Percentiles rank a stretch among this genome's conserved stretches.
Conservation (phyloP, 2,329 filamentous ascomycete genomes). For the Fusarium humuli region DNA sequence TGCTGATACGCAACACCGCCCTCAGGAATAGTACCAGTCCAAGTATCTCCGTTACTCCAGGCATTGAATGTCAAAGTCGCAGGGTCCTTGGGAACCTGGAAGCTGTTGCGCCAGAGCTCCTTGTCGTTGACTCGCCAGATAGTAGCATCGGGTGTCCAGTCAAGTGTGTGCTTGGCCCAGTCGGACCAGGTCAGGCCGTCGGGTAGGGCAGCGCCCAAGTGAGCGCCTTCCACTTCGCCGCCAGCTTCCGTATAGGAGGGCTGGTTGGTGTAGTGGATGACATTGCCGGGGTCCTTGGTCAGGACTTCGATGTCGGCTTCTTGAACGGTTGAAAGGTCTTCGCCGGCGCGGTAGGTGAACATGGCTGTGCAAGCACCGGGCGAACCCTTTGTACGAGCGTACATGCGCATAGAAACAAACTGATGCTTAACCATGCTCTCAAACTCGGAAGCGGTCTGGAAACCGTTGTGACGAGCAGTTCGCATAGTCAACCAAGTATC, state of each 20-base stretch:
- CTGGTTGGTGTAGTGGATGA: constrained; percentile 70
- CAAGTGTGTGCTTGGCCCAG: constrained; percentile 68
- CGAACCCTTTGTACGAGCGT: constrained; percentile 59
- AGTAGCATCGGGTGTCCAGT: constrained; percentile 66
- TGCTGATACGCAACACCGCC: constrained; percentile 64
- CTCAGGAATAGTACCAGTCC: constrained; percentile 66
- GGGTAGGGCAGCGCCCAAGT: constrained; percentile 57
- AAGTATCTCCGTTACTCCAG: constrained; percentile 69
- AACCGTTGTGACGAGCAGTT: constrained; percentile 55
- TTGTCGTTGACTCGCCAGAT: constrained; percentile 66
- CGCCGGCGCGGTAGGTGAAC: constrained; percentile 60
- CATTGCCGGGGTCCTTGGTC: constrained; percentile 55
- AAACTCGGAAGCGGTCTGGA: constrained; percentile 61
- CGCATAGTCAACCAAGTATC: constrained; percentile 61
- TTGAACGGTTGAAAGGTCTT: constrained; percentile 54
- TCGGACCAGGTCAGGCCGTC: constrained; percentile 59
- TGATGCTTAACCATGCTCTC: constrained; percentile 51
- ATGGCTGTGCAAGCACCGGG: constrained; percentile 63
- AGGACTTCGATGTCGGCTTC: constrained; percentile 65
- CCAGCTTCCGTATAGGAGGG: constrained; percentile 60
- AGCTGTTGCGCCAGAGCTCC: constrained; percentile 61
- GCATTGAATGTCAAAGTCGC: constrained; percentile 66
- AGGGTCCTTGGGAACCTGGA: constrained; percentile 65
- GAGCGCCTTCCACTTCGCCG: constrained; percentile 58
- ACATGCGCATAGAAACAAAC: constrained; percentile 57